A percentile compares a stretch with the other conserved stretches of the same genome.
Conservation (phyloP, 1,284 basidiomycete genomes). For the Apiotrichum montevideense region DNA sequence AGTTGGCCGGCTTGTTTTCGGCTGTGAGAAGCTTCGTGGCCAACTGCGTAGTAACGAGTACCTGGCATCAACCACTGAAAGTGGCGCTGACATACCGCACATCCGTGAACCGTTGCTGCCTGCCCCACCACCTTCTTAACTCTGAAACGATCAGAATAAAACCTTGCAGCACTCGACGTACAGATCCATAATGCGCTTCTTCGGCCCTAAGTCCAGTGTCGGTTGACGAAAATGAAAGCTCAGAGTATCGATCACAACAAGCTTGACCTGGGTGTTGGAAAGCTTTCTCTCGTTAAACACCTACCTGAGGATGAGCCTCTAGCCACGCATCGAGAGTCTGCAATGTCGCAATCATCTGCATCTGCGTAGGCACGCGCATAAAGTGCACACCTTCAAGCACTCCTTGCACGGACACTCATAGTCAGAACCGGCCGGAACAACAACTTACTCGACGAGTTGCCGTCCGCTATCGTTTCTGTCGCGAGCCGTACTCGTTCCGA, state of each 20-base stretch:
- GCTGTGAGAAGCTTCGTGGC: conserved; percentile 44
- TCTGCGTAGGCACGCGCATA: conserved; percentile 39
- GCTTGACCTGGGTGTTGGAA: conserved; percentile 29
- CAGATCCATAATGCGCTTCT: conserved; percentile 40
- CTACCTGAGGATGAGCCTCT: conserved; percentile 33
- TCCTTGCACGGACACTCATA: neutral
- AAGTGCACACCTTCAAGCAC: conserved; percentile 38
- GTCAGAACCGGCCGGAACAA: neutral
- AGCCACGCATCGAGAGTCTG: conserved; percentile 43
- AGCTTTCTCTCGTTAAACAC: too few relatives aligned
- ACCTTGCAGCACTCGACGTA: conserved; percentile 19
- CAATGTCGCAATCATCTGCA: conserved; percentile 43
- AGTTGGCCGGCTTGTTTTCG: conserved; percentile 42
- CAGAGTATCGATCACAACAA: conserved; percentile 44
- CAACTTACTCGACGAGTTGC: too few relatives aligned
- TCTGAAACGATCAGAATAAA: conserved; percentile 16
- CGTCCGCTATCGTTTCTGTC: conserved; percentile 4
- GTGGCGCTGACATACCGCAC: conserved; percentile 28
- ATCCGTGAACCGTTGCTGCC: conserved; percentile 33
- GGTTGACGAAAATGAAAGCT: conserved; percentile 46
- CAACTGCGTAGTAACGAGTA: conserved; percentile 42
- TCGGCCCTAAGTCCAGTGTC: conserved; percentile 25
- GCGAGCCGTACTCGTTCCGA: conserved; percentile 27
- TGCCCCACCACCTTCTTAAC: conserved; percentile 40
- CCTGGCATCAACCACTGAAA: conserved; percentile 17